Conservation (phyloP, 768 basidiomycete genomes). For the Naganishia vishniacii region DNA sequence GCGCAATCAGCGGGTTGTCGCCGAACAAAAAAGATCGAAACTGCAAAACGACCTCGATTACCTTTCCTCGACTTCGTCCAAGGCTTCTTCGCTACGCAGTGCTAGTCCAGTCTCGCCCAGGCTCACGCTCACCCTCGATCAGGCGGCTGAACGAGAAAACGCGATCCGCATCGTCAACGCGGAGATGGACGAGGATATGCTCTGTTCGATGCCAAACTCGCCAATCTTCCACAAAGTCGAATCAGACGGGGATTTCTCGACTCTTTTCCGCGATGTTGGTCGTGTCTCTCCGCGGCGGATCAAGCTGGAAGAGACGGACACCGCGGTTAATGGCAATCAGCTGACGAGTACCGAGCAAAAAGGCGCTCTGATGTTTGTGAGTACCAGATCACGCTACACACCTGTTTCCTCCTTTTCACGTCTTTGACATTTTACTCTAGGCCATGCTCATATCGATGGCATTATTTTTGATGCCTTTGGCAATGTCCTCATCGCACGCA, state of each 20-base stretch:
- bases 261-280: neutral
- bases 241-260: neutral
- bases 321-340: neutral
- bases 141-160: conserved; percentile 14
- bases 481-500: neutral
- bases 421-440: neutral
- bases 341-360: conserved; percentile 14
- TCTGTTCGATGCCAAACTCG: neutral
- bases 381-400: neutral
- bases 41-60: conserved; percentile 9
- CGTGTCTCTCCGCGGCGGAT: neutral
- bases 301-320: neutral
- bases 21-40: conserved; percentile 22
- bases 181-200: conserved; percentile 10
- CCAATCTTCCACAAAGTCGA: neutral
- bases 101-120: neutral
- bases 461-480: conserved; percentile 22
- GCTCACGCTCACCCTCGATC: conserved; percentile 18
- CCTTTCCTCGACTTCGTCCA: neutral
- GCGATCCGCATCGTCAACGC: neutral
- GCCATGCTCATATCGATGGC: conserved; percentile 29
- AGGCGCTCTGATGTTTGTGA: conserved; percentile 29
- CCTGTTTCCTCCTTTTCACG: neutral
- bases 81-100: neutral
- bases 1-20: conserved; percentile 16